Conservation (phyloP, 106 monocot species). For the Apostasia ramifera region DNA sequence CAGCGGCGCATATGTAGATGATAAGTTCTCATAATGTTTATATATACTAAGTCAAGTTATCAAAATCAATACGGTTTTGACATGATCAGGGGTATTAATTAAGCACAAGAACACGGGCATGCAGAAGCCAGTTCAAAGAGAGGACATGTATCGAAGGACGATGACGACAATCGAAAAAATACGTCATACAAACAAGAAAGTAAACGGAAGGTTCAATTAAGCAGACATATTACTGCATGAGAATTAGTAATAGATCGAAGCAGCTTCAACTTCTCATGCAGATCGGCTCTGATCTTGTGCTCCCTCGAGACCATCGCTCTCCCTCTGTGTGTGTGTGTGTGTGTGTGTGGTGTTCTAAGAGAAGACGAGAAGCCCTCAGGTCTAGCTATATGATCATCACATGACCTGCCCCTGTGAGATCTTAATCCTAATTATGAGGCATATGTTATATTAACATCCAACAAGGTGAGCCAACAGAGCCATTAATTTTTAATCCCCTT, state of each 20-base stretch:
- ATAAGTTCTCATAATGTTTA: too few relatives aligned
- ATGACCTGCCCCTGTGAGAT: constrained; percentile 21
- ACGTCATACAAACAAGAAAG: background rate
- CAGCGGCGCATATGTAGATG: too few relatives aligned
- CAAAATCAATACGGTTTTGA: background rate
- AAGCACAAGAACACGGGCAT: background rate
- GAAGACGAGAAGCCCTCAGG: constrained; percentile 15
- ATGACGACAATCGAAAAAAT: background rate
- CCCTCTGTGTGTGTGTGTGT: constrained; percentile 16
- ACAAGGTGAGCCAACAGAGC: too few relatives aligned
- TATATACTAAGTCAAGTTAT: too few relatives aligned
- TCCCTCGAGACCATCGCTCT: constrained; percentile 56
- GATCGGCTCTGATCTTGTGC: constrained; percentile 34
- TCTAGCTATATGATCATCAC: constrained; percentile 22
- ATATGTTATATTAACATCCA: too few relatives aligned
- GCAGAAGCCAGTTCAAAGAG: background rate
- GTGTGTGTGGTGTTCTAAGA: constrained; percentile 9
- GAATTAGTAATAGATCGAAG: constrained; percentile 91
- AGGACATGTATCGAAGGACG: background rate
- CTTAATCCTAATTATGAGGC: too few relatives aligned
- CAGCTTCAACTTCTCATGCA: constrained; percentile 89
- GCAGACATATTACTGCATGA: constrained; percentile 55
- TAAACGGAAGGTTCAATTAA: background rate
- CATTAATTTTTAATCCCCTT: too few relatives aligned
- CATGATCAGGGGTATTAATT: background rate